phyloP scores from a whole-genome alignment of 2,329 filamentous ascomycete species.

The Colletotrichum salicis region DNA sequence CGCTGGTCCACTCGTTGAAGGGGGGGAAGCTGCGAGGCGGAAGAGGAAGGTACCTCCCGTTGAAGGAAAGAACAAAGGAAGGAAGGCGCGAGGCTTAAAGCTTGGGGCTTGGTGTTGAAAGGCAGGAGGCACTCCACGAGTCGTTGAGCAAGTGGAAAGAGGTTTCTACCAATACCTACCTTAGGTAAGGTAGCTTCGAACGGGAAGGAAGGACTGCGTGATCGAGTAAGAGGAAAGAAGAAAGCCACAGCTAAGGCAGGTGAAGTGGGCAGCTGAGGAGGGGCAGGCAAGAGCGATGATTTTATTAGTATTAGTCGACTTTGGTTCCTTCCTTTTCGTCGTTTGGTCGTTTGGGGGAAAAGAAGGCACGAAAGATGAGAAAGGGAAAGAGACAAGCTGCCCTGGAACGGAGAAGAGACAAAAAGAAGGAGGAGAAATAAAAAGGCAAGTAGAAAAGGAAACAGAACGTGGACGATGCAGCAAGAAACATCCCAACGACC shows the following conservation, averaged over 20 bases:
- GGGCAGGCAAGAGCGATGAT: not conserved
- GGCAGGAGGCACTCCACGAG: not conserved
- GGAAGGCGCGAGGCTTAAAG: not conserved
- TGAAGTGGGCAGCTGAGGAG: not conserved
- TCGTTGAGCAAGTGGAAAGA: not conserved
- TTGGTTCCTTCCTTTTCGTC: not conserved
- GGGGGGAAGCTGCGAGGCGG: not conserved
- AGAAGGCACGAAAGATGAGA: not conserved
- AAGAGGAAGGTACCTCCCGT: constrained; percentile 1
- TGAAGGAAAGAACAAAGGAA: constrained; percentile 11
- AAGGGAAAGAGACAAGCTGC: not conserved
- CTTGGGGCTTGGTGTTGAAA: not conserved
- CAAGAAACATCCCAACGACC: constrained; percentile 6
- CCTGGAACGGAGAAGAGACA: not conserved
- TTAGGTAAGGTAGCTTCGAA: not conserved
- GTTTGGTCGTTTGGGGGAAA: not conserved
- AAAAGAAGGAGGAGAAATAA: constrained; percentile 1
- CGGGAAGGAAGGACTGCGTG: not conserved
- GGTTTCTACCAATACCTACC: too few relatives aligned
- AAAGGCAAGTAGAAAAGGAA: not conserved
- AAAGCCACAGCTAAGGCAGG: not conserved
- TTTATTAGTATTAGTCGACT: constrained; percentile 1
- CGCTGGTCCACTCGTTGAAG: not conserved
- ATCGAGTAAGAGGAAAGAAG: not conserved
- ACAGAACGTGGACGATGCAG: constrained; percentile 3